A percentile compares a stretch with the other conserved stretches of the same genome.
These are phyloP conservation scores for Synchytrium microbalum DNA, from an alignment of 371 early-diverging fungal species.

Conservation along the genomic window DNA sequence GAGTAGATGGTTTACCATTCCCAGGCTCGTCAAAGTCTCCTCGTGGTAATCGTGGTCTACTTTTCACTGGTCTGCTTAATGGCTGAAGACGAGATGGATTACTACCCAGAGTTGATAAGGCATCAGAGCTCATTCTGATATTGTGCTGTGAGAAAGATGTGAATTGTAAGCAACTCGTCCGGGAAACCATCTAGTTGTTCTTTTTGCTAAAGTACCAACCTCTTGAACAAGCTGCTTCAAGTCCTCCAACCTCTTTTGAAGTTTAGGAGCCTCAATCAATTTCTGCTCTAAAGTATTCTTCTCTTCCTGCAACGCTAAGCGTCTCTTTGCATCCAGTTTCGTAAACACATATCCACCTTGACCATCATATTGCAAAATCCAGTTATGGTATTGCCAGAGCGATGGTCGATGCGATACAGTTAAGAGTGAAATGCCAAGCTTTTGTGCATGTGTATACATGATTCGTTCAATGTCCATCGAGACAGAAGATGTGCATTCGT, in stretches of 20 bases:
- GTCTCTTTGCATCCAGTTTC: constrained; percentile 73
- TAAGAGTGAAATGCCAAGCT: constrained; percentile 71
- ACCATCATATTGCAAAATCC: constrained; percentile 59
- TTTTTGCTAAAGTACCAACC: too few relatives aligned
- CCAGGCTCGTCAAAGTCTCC: not conserved
- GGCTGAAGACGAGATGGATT: not conserved
- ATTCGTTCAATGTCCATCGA: constrained; percentile 80
- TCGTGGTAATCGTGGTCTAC: not conserved
- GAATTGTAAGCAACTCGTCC: too few relatives aligned
- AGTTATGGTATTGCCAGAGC: constrained; percentile 79
- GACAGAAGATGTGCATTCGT: constrained; percentile 70
- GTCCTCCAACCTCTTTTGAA: constrained; percentile 57
- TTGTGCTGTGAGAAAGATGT: not conserved
- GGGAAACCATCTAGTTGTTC: too few relatives aligned
- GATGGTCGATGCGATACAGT: constrained; percentile 87
- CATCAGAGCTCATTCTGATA: not conserved
- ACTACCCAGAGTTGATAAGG: not conserved
- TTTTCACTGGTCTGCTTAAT: not conserved
- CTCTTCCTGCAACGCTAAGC: constrained; percentile 76
- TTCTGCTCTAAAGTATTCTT: constrained; percentile 63
- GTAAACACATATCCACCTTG: constrained; percentile 75
- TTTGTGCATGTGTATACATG: constrained; percentile 84
- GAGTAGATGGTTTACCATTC: not conserved
- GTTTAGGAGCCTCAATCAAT: constrained; percentile 61
- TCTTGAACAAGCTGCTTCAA: constrained; percentile 25